Evolutionary conservation across 176 grass and related monocot genomes (phyloP).

Genomic region (Cenchrus fungigraminus): DNA sequence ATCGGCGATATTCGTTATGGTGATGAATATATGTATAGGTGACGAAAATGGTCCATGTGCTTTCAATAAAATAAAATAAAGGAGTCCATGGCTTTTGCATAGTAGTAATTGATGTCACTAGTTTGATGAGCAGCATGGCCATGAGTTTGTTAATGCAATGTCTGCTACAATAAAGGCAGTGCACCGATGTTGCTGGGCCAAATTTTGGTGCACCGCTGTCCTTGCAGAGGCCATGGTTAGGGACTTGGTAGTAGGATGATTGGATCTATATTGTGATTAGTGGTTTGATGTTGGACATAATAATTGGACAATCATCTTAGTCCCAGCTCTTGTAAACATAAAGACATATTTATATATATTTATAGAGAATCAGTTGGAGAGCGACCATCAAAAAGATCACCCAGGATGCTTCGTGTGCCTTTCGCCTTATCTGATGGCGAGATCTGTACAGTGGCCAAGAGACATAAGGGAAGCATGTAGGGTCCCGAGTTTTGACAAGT

Average conservation of each 20-base stretch:
- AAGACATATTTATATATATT: slow-evolving; percentile 7
- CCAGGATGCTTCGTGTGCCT: slow-evolving; percentile 28
- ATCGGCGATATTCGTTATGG: background rate
- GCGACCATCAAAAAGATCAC: slow-evolving; percentile 9
- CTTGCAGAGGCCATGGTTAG: slow-evolving; percentile 7
- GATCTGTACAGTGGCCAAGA: slow-evolving; percentile 1
- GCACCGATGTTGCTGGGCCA: background rate
- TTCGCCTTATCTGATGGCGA: slow-evolving; percentile 33
- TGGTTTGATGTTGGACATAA: background rate
- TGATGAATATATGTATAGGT: slow-evolving; percentile 4
- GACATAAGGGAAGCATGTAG: slow-evolving; percentile 40
- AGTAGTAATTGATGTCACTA: slow-evolving; percentile 5
- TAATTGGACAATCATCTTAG: slow-evolving; percentile 9
- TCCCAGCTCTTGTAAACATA: slow-evolving; percentile 15
- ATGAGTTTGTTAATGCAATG: slow-evolving; percentile 23
- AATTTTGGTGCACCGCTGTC: slow-evolving; percentile 22
- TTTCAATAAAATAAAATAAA: background rate
- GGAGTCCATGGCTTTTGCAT: background rate
- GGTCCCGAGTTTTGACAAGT: slow-evolving; percentile 31
- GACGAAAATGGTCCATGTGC: background rate
- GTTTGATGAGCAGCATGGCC: slow-evolving; percentile 29
- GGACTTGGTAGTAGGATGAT: slow-evolving; percentile 26
- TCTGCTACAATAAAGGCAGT: slow-evolving; percentile 11
- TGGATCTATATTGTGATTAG: background rate
- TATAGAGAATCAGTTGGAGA: slow-evolving; percentile 13